Conservation (phyloP, 75 land plant genomes). For the Larix kaempferi region DNA sequence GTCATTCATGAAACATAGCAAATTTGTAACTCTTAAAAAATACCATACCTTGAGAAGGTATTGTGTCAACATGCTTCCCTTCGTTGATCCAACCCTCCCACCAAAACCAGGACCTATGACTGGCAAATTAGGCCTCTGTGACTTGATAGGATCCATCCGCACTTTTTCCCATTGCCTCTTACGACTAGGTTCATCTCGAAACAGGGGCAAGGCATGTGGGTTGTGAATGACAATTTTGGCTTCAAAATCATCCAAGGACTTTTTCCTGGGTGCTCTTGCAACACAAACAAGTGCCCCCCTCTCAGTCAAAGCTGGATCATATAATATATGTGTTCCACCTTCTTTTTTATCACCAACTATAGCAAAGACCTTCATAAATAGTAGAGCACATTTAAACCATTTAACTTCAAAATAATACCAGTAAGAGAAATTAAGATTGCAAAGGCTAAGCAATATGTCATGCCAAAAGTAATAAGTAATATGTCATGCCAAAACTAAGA, state of each 20-base stretch:
- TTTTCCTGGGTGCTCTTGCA: constrained; percentile 94
- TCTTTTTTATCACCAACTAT: constrained; percentile 90
- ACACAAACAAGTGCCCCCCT: constrained; percentile 99
- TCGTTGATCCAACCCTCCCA: constrained; percentile 92
- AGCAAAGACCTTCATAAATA: constrained; percentile 69
- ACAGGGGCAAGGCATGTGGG: constrained; percentile 95
- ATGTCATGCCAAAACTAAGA: too few relatives aligned
- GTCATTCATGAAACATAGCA: not conserved
- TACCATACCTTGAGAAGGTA: constrained; percentile 86
- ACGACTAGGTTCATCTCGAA: constrained; percentile 92
- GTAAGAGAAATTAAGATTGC: not conserved
- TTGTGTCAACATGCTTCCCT: constrained; percentile 94
- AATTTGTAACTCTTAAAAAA: not conserved
- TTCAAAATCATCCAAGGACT: constrained; percentile 90
- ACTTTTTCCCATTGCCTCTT: constrained; percentile 93
- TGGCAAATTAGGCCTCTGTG: constrained; percentile 90
- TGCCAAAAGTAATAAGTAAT: not conserved
- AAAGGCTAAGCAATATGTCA: too few relatives aligned
- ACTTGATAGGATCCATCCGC: constrained; percentile 85
- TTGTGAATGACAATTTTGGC: constrained; percentile 87
- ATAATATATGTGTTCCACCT: constrained; percentile 88
- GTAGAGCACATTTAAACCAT: not conserved
- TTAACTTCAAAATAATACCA: not conserved
- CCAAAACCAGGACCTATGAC: constrained; percentile 95
- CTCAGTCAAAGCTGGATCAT: constrained; percentile 90